These are phyloP conservation scores for Curvularia verruculosa DNA, from an alignment of 2,329 filamentous ascomycete species.

Conservation along the genomic window DNA sequence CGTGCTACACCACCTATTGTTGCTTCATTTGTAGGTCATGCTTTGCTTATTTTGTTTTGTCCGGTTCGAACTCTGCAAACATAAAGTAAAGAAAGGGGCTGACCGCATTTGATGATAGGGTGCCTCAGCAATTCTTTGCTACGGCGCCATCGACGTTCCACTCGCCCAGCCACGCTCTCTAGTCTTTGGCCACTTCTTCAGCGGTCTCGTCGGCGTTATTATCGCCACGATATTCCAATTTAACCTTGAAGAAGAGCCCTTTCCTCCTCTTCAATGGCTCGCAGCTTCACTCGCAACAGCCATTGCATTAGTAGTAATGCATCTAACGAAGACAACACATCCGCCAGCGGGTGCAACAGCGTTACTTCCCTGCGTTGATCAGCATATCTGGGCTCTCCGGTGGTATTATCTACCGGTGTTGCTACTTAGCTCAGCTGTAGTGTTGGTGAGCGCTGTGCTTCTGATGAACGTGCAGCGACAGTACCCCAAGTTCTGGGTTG, in stretches of 20 bases:
- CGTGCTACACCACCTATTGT: conserved; percentile 52
- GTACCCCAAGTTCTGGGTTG: conserved; percentile 57
- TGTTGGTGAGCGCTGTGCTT: conserved; percentile 50
- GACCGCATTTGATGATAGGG: conserved; percentile 37
- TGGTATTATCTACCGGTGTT: conserved; percentile 54
- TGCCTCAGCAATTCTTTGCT: conserved; percentile 55
- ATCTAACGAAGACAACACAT: conserved; percentile 55
- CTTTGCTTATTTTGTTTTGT: neutral
- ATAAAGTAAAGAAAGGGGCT: neutral
- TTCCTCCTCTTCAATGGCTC: conserved; percentile 50
- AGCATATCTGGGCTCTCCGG: conserved; percentile 47
- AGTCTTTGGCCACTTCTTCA: conserved; percentile 54
- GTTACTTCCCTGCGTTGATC: conserved; percentile 50
- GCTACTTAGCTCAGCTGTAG: conserved; percentile 49
- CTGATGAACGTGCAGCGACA: conserved; percentile 55
- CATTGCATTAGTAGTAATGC: conserved; percentile 54
- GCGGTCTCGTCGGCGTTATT: conserved; percentile 52
- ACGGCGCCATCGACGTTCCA: conserved; percentile 54
- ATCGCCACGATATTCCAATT: conserved; percentile 54
- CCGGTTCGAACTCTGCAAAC: neutral
- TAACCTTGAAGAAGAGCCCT: conserved; percentile 34
- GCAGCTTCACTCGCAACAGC: conserved; percentile 52
- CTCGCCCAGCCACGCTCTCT: conserved; percentile 55
- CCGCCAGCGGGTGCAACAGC: conserved; percentile 57
- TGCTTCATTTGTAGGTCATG: conserved; percentile 46